phyloP scores from a whole-genome alignment of 352 stramenopile genomes.

The Pseudoperonospora humuli region DNA sequence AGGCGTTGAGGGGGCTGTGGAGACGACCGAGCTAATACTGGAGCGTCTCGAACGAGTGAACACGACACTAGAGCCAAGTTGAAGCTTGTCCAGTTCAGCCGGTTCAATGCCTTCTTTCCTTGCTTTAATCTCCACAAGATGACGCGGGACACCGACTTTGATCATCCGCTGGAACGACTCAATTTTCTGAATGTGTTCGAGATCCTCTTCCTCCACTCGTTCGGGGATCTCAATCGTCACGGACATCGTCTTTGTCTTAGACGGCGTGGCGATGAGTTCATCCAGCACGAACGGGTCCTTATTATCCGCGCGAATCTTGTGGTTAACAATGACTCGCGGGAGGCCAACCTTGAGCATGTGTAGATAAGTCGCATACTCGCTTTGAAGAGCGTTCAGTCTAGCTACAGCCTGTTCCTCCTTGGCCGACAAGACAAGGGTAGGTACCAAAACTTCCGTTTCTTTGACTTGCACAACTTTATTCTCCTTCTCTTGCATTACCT shows the following conservation, averaged over 20 bases:
- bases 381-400: conserved; percentile 14
- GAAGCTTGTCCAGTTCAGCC: conserved; percentile 26
- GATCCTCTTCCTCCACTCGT: conserved; percentile 26
- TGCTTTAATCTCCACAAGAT: conserved; percentile 62
- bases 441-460: conserved; percentile 7
- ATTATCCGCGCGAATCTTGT: conserved; percentile 58
- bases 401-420: conserved; percentile 8
- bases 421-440: conserved; percentile 1
- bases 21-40: conserved; percentile 25
- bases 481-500: conserved; percentile 3
- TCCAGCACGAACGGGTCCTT: conserved; percentile 56
- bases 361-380: conserved; percentile 45
- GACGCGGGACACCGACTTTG: conserved; percentile 50
- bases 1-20: conserved; percentile 25
- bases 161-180: conserved; percentile 60
- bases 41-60: conserved; percentile 30
- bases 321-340: conserved; percentile 52
- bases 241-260: conserved; percentile 28
- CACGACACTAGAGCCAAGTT: background rate
- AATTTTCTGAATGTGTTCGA: conserved; percentile 37
- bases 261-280: conserved; percentile 24
- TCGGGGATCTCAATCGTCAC: conserved; percentile 26
- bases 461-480: conserved; percentile 3
- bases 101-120: conserved; percentile 40
- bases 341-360: conserved; percentile 78